phyloP scores from a whole-genome alignment of 1,284 basidiomycete species.

The Apiotrichum montevideense region DNA sequence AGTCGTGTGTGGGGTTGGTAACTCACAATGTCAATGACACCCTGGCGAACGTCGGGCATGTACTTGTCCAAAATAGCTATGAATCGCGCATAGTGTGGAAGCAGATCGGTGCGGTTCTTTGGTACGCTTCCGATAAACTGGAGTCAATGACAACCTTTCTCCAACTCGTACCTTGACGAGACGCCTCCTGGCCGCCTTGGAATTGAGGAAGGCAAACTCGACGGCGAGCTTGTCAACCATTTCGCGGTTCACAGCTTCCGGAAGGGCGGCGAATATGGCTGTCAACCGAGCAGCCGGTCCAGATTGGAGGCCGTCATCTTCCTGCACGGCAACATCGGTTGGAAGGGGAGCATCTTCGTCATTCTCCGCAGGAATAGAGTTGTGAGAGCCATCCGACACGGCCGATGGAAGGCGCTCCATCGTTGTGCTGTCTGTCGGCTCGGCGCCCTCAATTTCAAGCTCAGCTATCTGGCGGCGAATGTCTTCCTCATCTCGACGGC shows the following conservation, averaged over 20 bases:
- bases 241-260: slow-evolving; percentile 86
- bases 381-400: slow-evolving; percentile 7
- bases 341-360: slow-evolving; percentile 41
- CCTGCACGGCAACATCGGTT: slow-evolving; percentile 19
- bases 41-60: slow-evolving; percentile 86
- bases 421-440: not conserved
- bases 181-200: slow-evolving; percentile 86
- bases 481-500: slow-evolving; percentile 50
- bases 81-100: slow-evolving; percentile 89
- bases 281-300: slow-evolving; percentile 90
- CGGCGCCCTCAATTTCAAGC: slow-evolving; percentile 28
- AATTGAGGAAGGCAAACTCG: slow-evolving; percentile 93
- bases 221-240: slow-evolving; percentile 90
- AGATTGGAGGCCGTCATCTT: slow-evolving; percentile 50
- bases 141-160: not conserved
- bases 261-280: slow-evolving; percentile 82
- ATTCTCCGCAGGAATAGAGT: slow-evolving; percentile 12
- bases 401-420: slow-evolving; percentile 16
- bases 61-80: slow-evolving; percentile 82
- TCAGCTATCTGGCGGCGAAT: slow-evolving; percentile 47
- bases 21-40: slow-evolving; percentile 70
- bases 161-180: slow-evolving; percentile 63
- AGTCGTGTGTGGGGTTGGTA: not conserved
- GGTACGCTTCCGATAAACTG: slow-evolving; percentile 81
- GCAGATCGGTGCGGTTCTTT: slow-evolving; percentile 79